phyloP scores from a whole-genome alignment of 2,329 filamentous ascomycete genomes.

The Epichloe scottii region DNA sequence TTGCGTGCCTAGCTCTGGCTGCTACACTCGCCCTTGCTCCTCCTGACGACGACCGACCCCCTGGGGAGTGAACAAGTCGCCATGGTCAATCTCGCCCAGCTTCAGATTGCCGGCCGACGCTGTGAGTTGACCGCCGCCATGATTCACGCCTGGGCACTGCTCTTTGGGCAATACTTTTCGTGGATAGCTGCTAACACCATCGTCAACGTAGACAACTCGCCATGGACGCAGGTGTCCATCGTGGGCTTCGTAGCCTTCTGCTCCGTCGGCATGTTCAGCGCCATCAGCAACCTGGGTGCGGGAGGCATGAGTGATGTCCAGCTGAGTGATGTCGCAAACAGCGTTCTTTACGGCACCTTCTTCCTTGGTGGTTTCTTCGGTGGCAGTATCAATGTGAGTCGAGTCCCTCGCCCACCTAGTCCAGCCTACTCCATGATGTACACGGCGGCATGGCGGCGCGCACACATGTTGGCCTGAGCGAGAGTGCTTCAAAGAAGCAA shows the following conservation, averaged over 20 bases:
- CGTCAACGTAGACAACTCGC: slow-evolving; percentile 3
- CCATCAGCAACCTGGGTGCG: slow-evolving; percentile 48
- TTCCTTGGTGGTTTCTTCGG: slow-evolving; percentile 6
- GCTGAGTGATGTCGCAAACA: slow-evolving; percentile 34
- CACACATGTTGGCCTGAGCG: too few species aligned
- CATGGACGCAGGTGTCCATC: slow-evolving; percentile 9
- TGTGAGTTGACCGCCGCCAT: neutral
- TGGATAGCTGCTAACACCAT: neutral
- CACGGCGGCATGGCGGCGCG: too few species aligned
- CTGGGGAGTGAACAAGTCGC: neutral
- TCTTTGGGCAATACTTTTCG: neutral
- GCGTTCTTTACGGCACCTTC: slow-evolving; percentile 13
- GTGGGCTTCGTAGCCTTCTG: slow-evolving; percentile 14
- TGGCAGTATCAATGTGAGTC: slow-evolving; percentile 5
- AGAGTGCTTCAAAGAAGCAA: too few species aligned
- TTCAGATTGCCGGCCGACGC: neutral
- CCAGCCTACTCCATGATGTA: too few species aligned
- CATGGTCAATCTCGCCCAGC: slow-evolving; percentile 2
- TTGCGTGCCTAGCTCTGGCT: neutral
- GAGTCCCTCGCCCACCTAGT: neutral
- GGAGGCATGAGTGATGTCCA: slow-evolving; percentile 23
- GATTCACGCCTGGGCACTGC: neutral
- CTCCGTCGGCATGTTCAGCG: slow-evolving; percentile 50
- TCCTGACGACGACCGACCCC: neutral
- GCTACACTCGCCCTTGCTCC: neutral